Percentiles rank a stretch among this genome's conserved stretches.
Conservation (phyloP, 2,329 filamentous ascomycete species). For the Catunica adiposa region DNA sequence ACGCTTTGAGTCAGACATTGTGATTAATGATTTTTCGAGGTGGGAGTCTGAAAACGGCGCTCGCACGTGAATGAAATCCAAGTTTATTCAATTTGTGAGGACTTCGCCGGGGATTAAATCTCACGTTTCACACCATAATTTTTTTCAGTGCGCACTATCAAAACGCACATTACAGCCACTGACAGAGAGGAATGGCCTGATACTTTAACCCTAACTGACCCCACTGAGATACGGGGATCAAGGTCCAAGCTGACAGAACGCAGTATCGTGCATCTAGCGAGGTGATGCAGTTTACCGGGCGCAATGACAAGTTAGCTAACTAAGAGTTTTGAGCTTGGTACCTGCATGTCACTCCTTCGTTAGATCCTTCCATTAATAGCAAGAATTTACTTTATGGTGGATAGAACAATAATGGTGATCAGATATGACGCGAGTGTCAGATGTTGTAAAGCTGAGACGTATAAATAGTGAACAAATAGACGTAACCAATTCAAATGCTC, state of each 20-base stretch:
- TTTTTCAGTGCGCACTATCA: background rate
- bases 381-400: background rate
- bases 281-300: no score
- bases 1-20: constrained; percentile 37
- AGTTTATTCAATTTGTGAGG: no score
- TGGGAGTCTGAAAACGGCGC: background rate
- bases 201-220: no score
- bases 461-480: background rate
- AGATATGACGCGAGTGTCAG: background rate
- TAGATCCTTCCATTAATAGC: background rate
- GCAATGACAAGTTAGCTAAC: background rate
- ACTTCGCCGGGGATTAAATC: background rate
- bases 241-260: no score
- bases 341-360: background rate
- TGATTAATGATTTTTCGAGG: constrained; percentile 14
- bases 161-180: background rate
- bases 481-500: background rate
- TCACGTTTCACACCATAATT: background rate
- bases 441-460: background rate
- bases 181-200: no score
- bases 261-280: no score
- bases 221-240: no score
- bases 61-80: no score
- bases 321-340: background rate
- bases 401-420: background rate